phyloP scores from a whole-genome alignment of 345 rosid species.

The Leavenworthia alabamica region DNA sequence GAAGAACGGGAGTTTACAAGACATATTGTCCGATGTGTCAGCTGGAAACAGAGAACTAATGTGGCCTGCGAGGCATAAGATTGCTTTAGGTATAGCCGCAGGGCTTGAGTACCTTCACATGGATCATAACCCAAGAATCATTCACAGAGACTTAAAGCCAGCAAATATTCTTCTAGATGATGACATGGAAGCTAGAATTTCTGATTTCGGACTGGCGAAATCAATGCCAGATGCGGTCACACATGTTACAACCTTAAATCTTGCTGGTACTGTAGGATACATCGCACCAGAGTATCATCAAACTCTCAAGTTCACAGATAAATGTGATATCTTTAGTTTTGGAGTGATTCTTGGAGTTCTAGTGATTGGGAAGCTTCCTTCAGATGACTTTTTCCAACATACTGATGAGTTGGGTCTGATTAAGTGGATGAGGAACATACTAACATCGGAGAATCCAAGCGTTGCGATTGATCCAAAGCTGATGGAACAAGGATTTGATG shows the following conservation, averaged over 20 bases:
- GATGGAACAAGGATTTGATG: constrained; percentile 55
- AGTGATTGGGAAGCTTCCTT: constrained; percentile 78
- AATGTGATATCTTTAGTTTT: constrained; percentile 80
- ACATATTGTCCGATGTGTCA: constrained; percentile 37
- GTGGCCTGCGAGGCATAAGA: constrained; percentile 63
- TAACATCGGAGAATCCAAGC: constrained; percentile 57
- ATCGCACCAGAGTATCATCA: constrained; percentile 86
- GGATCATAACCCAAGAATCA: constrained; percentile 56
- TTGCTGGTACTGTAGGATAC: constrained; percentile 89
- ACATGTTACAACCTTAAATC: constrained; percentile 50
- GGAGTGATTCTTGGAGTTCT: constrained; percentile 72
- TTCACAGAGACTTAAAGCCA: constrained; percentile 89
- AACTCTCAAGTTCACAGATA: constrained; percentile 79
- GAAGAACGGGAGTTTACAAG: constrained; percentile 93
- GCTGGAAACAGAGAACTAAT: constrained; percentile 49
- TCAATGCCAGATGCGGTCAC: constrained; percentile 67
- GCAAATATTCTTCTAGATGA: constrained; percentile 83
- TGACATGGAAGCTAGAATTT: constrained; percentile 84
- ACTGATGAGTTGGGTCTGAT: constrained; percentile 62
- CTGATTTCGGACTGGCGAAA: constrained; percentile 86
- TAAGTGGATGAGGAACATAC: constrained; percentile 69
- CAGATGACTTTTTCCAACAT: constrained; percentile 74
- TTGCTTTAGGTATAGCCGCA: constrained; percentile 71
- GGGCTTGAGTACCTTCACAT: constrained; percentile 88
- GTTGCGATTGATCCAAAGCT: constrained; percentile 59